phyloP scores from a whole-genome alignment of 176 grass and related monocot species.

The Lolium multiflorum region DNA sequence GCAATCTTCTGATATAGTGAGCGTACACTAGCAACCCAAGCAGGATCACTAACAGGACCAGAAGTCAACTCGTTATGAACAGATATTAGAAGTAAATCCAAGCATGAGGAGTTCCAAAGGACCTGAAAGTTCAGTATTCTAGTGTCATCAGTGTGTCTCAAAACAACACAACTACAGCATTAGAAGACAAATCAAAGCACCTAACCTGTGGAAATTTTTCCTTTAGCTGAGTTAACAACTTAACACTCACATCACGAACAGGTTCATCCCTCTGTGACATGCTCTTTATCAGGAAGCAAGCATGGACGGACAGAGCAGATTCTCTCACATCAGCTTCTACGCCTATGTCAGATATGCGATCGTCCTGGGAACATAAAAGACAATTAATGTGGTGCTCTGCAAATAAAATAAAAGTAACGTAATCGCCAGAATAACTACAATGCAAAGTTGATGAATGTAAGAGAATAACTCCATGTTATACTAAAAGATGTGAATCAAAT shows the following conservation, averaged over 20 bases:
- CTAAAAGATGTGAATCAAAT: neutral
- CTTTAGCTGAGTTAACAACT: constrained; percentile 91
- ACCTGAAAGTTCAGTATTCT: constrained; percentile 63
- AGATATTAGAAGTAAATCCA: constrained; percentile 97
- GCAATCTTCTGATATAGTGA: constrained; percentile 96
- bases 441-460: constrained; percentile 6
- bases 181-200: constrained; percentile 33
- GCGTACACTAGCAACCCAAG: constrained; percentile 93
- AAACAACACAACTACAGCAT: constrained; percentile 39
- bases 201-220: constrained; percentile 97
- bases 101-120: constrained; percentile 96
- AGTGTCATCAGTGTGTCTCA: constrained; percentile 33
- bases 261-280: constrained; percentile 98
- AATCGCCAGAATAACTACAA: constrained; percentile 16
- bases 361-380: constrained; percentile 66
- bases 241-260: constrained; percentile 93
- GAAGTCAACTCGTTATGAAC: constrained; percentile 95
- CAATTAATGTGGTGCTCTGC: constrained; percentile 30
- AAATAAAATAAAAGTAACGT: constrained; percentile 7
- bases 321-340: constrained; percentile 86
- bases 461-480: constrained; percentile 31
- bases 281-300: constrained; percentile 96
- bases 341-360: constrained; percentile 93
- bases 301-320: constrained; percentile 80
- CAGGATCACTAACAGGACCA: constrained; percentile 97